Conservation (phyloP, 257 asterid species). For the Fraxinus anomala region DNA sequence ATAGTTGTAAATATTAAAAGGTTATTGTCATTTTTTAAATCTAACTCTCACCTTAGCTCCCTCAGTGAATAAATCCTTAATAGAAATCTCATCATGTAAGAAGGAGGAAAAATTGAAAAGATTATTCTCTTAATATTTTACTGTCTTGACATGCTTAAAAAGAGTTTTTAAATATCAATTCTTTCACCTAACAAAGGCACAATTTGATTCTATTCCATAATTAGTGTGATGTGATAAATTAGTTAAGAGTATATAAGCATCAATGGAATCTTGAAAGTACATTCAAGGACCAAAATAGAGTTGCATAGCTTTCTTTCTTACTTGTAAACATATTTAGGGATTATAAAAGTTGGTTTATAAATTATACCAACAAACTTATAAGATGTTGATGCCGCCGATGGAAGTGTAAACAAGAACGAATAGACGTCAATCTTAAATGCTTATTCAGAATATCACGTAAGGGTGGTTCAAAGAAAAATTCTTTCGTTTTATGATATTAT, state of each 20-base stretch:
- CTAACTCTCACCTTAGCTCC: too few species aligned
- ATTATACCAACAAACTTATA: not conserved
- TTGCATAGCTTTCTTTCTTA: not conserved
- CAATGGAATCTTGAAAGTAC: constrained; percentile 8
- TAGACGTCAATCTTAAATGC: too few species aligned
- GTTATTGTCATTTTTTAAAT: too few species aligned
- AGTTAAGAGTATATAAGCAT: constrained; percentile 4
- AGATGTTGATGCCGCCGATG: too few species aligned
- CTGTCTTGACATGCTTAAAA: not conserved
- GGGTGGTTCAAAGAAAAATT: too few species aligned
- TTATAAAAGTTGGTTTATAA: not conserved
- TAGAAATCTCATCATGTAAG: too few species aligned
- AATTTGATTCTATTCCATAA: not conserved
- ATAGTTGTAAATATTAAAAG: too few species aligned
- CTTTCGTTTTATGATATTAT: too few species aligned
- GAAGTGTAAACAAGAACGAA: too few species aligned
- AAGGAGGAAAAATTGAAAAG: not conserved
- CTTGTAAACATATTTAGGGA: constrained; percentile 1
- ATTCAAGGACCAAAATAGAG: constrained; percentile 2
- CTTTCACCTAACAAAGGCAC: not conserved
- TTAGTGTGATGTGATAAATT: not conserved
- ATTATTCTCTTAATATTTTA: not conserved
- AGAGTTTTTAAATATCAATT: not conserved
- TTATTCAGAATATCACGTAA: too few species aligned
- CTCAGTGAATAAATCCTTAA: too few species aligned